These are phyloP conservation scores for Phtheirospermum japonicum DNA, from an alignment of 257 asterid species.

Conservation along the genomic window DNA sequence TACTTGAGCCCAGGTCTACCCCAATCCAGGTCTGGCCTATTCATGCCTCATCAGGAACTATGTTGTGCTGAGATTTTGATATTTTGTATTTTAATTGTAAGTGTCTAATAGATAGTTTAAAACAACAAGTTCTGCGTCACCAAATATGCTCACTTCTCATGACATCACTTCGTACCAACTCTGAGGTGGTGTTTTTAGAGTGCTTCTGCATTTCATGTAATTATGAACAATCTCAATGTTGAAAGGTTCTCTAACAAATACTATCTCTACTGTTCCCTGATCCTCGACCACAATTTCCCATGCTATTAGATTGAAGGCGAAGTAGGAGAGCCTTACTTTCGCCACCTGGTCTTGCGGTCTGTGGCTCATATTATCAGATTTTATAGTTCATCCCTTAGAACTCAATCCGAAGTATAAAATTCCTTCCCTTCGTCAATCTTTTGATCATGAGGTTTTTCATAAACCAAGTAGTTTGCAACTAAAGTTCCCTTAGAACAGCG, in stretches of 20 bases:
- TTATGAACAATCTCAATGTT: constrained; percentile 17
- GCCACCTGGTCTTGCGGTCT: constrained; percentile 88
- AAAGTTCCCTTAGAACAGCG: constrained; percentile 11
- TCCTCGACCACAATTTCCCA: constrained; percentile 12
- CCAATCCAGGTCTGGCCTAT: too few relatives aligned
- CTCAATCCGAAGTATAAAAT: constrained; percentile 83
- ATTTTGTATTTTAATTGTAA: constrained; percentile 17
- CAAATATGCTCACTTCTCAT: constrained; percentile 94
- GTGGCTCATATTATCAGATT: constrained; percentile 95
- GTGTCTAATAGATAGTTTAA: constrained; percentile 39
- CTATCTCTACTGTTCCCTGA: constrained; percentile 4
- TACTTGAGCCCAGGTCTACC: too few relatives aligned
- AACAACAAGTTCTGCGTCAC: constrained; percentile 73
- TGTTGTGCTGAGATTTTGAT: constrained; percentile 23
- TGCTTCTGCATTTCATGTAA: constrained; percentile 19
- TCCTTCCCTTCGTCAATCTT: constrained; percentile 9
- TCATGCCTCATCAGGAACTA: too few relatives aligned
- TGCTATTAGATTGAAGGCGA: constrained; percentile 83
- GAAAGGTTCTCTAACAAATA: constrained; percentile 16
- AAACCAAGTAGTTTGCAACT: constrained; percentile 4
- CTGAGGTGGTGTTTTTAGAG: constrained; percentile 63
- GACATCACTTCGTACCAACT: constrained; percentile 95
- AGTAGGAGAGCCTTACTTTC: constrained; percentile 94
- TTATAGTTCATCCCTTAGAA: constrained; percentile 82
- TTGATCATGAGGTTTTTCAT: constrained; percentile 5